Evolutionary conservation across 116 monocot species (phyloP).

Genomic region (Phalaenopsis hybrid): DNA sequence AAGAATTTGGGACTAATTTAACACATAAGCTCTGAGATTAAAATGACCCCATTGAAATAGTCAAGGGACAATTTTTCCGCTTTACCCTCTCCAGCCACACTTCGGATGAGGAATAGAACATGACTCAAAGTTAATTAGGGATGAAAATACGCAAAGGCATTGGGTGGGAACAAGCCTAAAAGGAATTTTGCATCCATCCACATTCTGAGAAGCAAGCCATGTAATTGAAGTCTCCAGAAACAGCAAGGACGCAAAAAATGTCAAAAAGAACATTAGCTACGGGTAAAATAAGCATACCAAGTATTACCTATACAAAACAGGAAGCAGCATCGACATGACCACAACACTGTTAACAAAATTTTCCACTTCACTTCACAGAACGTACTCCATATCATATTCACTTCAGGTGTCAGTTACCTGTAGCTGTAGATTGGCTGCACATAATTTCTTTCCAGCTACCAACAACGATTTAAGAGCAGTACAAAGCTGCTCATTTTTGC

Average conservation of each 20-base stretch:
- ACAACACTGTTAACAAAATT: neutral
- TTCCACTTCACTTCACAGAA: neutral
- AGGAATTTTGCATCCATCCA: neutral
- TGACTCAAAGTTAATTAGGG: too few species aligned
- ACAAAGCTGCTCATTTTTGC: constrained; percentile 53
- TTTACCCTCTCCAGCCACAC: too few species aligned
- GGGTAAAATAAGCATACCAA: neutral
- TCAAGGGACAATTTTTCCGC: too few species aligned
- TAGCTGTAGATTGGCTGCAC: constrained; percentile 43
- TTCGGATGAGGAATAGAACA: too few species aligned
- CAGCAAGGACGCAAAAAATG: neutral
- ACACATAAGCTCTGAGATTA: too few species aligned
- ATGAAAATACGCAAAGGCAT: too few species aligned
- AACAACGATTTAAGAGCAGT: constrained; percentile 41
- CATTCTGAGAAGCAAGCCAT: neutral
- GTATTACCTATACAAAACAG: neutral
- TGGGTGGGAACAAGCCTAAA: too few species aligned
- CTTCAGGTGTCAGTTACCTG: constrained; percentile 37
- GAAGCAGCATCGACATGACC: neutral
- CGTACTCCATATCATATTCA: neutral
- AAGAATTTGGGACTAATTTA: too few species aligned
- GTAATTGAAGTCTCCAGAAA: neutral
- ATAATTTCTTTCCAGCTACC: constrained; percentile 61
- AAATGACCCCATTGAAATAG: too few species aligned
- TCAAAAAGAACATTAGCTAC: neutral